Percentiles rank a stretch among this genome's conserved stretches.
phyloP scores from a whole-genome alignment of 176 grass and related monocot species.

The Saccharum spontaneum region DNA sequence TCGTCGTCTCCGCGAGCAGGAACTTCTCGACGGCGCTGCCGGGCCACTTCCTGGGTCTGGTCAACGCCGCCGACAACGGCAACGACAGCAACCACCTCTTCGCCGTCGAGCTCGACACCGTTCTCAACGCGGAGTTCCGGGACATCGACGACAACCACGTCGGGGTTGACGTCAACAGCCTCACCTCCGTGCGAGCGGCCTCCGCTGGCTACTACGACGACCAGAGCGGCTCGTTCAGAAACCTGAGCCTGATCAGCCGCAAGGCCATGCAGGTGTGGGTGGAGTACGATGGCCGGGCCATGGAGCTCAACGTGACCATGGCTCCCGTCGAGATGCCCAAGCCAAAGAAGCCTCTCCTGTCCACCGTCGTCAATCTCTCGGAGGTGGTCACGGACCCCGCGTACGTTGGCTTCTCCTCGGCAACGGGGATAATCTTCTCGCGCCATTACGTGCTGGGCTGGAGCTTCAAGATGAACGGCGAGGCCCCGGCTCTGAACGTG shows the following conservation, averaged over 20 bases:
- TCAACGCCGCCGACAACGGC: conserved; percentile 31
- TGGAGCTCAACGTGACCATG: conserved; percentile 37
- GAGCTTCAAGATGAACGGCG: conserved; percentile 44
- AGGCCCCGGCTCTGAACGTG: conserved; percentile 31
- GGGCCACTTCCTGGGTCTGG: conserved; percentile 44
- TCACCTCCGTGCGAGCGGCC: conserved; percentile 32
- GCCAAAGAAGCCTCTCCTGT: conserved; percentile 33
- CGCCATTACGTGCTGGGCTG: conserved; percentile 45
- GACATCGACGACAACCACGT: conserved; percentile 62
- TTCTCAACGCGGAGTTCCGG: conserved; percentile 32
- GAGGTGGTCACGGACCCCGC: conserved; percentile 14
- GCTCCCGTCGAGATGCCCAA: conserved; percentile 30
- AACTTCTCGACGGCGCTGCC: conserved; percentile 23
- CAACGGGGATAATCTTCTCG: conserved; percentile 28
- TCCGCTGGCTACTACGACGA: conserved; percentile 46
- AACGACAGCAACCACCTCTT: conserved; percentile 31
- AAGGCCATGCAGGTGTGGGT: conserved; percentile 53
- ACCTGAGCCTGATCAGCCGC: conserved; percentile 33
- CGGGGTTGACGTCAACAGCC: conserved; percentile 52
- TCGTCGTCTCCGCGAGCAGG: conserved; percentile 31
- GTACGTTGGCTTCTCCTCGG: conserved; percentile 53
- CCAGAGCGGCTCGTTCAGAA: conserved; percentile 7
- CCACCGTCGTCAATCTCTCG: conserved; percentile 28
- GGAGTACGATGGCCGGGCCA: conserved; percentile 38
- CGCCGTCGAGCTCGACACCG: conserved; percentile 70